Conservation (phyloP, 108 stramenopile genomes). For the Aureococcus anophagefferens region DNA sequence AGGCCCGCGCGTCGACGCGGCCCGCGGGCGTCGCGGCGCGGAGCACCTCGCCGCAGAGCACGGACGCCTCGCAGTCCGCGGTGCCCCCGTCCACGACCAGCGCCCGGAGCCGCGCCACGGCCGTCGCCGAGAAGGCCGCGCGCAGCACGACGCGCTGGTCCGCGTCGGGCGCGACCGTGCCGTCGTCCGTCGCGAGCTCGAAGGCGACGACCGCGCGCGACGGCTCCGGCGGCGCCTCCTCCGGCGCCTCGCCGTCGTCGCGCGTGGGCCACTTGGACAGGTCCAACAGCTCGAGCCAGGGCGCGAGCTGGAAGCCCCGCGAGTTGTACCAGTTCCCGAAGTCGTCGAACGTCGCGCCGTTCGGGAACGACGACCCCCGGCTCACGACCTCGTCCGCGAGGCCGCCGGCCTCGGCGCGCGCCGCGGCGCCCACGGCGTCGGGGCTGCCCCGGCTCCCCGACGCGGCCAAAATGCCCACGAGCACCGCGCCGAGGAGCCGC, state of each 20-base stretch:
- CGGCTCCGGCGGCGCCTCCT: not conserved
- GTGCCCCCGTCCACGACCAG: constrained; percentile 18
- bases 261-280: constrained; percentile 78
- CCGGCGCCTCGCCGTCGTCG: constrained; percentile 27
- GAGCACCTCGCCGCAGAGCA: not conserved
- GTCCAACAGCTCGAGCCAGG: constrained; percentile 91
- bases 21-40: not conserved
- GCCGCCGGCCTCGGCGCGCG: constrained; percentile 53
- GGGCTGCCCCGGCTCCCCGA: constrained; percentile 78
- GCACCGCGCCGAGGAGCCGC: constrained; percentile 58
- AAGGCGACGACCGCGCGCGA: not conserved
- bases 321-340: constrained; percentile 92
- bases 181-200: not conserved
- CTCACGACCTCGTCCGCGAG: constrained; percentile 65
- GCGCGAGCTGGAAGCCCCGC: constrained; percentile 75
- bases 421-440: constrained; percentile 63
- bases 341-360: constrained; percentile 68
- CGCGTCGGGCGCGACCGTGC: not conserved
- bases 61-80: constrained; percentile 15
- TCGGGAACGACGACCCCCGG: constrained; percentile 61
- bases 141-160: not conserved
- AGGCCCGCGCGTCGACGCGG: not conserved
- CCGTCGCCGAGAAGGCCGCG: not conserved
- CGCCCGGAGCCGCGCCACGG: not conserved
- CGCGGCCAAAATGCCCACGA: constrained; percentile 68